phyloP scores from a whole-genome alignment of 2,329 filamentous ascomycete genomes.

The Xylariaceae sp. region DNA sequence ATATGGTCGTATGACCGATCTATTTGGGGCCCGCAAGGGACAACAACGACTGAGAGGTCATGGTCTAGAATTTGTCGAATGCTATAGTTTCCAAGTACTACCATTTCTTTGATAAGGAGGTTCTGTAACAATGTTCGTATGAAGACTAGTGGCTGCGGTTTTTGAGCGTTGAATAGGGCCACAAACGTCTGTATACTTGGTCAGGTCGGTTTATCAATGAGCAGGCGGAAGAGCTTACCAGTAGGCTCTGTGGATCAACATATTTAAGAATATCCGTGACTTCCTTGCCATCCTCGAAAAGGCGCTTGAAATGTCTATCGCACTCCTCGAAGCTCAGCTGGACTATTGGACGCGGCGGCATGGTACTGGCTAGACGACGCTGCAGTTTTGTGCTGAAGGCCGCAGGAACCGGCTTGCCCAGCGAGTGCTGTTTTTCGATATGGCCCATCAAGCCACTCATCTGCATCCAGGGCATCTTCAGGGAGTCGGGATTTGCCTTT shows the following conservation, averaged over 20 bases:
- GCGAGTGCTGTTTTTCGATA: slow-evolving; percentile 51
- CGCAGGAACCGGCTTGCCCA: slow-evolving; percentile 61
- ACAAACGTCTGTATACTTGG: slow-evolving; percentile 57
- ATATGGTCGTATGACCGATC: slow-evolving; percentile 69
- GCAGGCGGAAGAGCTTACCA: slow-evolving; percentile 43
- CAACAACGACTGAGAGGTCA: slow-evolving; percentile 69
- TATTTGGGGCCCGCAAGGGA: slow-evolving; percentile 64
- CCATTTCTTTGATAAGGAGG: slow-evolving; percentile 65
- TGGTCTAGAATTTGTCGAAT: slow-evolving; percentile 71
- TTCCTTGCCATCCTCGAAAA: slow-evolving; percentile 67
- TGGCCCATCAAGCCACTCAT: slow-evolving; percentile 42
- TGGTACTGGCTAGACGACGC: slow-evolving; percentile 83
- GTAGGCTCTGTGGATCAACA: slow-evolving; percentile 58
- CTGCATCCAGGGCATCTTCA: slow-evolving; percentile 43
- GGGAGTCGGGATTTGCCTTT: slow-evolving; percentile 34
- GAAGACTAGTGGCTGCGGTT: slow-evolving; percentile 76
- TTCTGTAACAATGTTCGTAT: slow-evolving; percentile 73
- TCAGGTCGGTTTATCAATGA: slow-evolving; percentile 14
- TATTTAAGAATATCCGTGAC: slow-evolving; percentile 62
- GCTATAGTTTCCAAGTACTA: slow-evolving; percentile 59
- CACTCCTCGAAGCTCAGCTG: slow-evolving; percentile 67
- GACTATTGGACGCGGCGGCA: slow-evolving; percentile 86
- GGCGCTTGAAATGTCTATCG: slow-evolving; percentile 56
- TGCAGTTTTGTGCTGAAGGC: slow-evolving; percentile 89
- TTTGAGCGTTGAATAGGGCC: slow-evolving; percentile 65